These are phyloP conservation scores for Podospora fimiseda DNA, from an alignment of 495 filamentous ascomycete species.

Conservation along the genomic window DNA sequence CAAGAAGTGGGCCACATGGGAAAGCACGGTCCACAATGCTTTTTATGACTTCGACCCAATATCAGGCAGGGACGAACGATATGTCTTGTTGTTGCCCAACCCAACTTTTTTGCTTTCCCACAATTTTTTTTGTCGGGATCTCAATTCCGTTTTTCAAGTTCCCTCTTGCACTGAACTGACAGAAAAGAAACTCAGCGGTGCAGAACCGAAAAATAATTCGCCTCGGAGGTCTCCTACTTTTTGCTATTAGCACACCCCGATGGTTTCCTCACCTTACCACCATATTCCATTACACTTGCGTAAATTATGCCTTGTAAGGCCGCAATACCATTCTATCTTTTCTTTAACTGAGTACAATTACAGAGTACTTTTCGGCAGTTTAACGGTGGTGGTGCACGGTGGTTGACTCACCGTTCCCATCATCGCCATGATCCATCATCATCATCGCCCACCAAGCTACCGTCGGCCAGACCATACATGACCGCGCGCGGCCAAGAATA, in stretches of 20 bases:
- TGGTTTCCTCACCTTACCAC: too few species aligned
- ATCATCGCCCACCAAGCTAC: not conserved
- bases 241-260: not conserved
- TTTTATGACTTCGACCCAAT: slow-evolving; percentile 14
- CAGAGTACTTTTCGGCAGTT: not conserved
- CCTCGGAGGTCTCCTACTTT: not conserved
- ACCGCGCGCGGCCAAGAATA: too few species aligned
- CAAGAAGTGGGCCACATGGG: not conserved
- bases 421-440: not conserved
- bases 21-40: slow-evolving; percentile 17
- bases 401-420: not conserved
- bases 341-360: not conserved
- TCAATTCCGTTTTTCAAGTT: too few species aligned
- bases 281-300: too few species aligned
- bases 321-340: not conserved
- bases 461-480: too few species aligned
- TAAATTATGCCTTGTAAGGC: not conserved
- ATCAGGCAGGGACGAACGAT: slow-evolving; percentile 8
- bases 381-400: too few species aligned
- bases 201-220: too few species aligned
- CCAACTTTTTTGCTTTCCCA: not conserved
- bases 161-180: not conserved
- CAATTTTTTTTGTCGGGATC: too few species aligned
- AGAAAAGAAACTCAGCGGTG: not conserved
- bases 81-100: slow-evolving; percentile 13